Base-by-base conservation (phyloP, 2,329 filamentous ascomycete species). In the Tolypocladium inflatum region DNA sequence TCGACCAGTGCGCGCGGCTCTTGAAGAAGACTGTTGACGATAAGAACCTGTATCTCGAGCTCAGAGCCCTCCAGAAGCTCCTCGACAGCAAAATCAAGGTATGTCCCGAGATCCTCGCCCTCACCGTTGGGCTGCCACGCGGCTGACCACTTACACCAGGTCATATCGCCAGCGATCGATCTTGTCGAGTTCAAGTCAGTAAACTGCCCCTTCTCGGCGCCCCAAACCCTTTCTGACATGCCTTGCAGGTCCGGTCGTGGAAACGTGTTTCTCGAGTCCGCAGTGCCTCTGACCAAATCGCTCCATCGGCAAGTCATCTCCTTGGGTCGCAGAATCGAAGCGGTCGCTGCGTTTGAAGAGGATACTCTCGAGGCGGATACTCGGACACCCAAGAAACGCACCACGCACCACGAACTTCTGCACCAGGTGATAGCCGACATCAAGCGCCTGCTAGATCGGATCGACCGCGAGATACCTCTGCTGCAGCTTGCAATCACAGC, bases 401-500 rank as follows among this genome's bases (percentile, higher is more conserved):
- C 5, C 23, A 33, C 51, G 17, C 61, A 82, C 60, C 81, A 87
- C 58, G 72, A 76, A 2, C 86, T 93, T 66, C 76, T 96, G 26
- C 79, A 82, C 56, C 74, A 76, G 43, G 89, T 97, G 62, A 84
- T 93, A 56, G 69, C 75, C 13, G 89, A 92, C 52, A 93, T 96
- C 67, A 89, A 86, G 67, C 79, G 76, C 15, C 75, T 99, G 3
- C 80, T 97, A 2, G 75, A 77, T 13, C 84, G 88, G 10, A 96
- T 99, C 61, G 93, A 97, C 70, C 88, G 94, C 71, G 89, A 93
- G 15, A 90, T 97, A 13, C 93, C 93, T 0, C 78, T 96, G 4
- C 88, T 99, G 69, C 96, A 94, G 65, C 80, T 99, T 35, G 94
- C 94, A 57, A 96, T 99, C 63, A 94, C 91, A 2, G 93, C 92